A percentile compares a stretch with the other conserved stretches of the same genome.
Evolutionary conservation across 2,329 filamentous ascomycete genomes (phyloP).

Genomic region (Exophiala lecanii-corni): DNA sequence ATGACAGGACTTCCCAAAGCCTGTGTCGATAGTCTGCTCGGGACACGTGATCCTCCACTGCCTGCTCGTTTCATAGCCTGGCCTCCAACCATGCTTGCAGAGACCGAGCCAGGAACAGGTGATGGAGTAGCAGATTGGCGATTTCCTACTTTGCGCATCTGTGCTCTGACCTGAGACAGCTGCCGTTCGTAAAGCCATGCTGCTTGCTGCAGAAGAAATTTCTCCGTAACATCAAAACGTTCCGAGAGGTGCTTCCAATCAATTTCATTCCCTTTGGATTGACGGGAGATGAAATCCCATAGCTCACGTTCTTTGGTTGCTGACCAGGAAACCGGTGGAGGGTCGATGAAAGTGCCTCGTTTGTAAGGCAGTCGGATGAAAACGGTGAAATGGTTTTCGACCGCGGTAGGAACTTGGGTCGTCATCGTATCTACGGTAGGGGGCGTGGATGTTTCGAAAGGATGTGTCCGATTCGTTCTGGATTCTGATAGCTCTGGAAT

Average conservation of each 20-base stretch:
- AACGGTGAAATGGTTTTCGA: conserved; percentile 55
- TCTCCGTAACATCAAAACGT: conserved; percentile 76
- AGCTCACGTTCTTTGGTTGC: conserved; percentile 77
- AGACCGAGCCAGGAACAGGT: conserved; percentile 40
- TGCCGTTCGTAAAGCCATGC: conserved; percentile 91
- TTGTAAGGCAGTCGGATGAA: conserved; percentile 87
- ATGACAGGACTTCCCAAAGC: conserved; percentile 17
- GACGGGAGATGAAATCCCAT: conserved; percentile 84
- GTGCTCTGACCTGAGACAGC: conserved; percentile 80
- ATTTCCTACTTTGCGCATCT: conserved; percentile 66
- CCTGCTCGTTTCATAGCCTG: conserved; percentile 33
- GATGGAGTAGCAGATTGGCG: conserved; percentile 38
- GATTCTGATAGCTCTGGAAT: too few relatives aligned
- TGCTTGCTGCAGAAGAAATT: conserved; percentile 88
- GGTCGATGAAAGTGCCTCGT: conserved; percentile 83
- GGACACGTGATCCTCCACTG: conserved; percentile 34
- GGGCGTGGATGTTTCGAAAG: not conserved
- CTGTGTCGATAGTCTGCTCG: conserved; percentile 34
- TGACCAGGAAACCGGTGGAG: conserved; percentile 84
- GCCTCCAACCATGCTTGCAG: conserved; percentile 38
- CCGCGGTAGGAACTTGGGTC: conserved; percentile 15
- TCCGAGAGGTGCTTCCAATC: conserved; percentile 68
- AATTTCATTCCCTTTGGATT: conserved; percentile 68
- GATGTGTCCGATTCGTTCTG: not conserved
- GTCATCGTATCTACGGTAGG: not conserved